Conservation (phyloP, 129 eudicot genomes). For the Pseudognaphalium luteoalbum region DNA sequence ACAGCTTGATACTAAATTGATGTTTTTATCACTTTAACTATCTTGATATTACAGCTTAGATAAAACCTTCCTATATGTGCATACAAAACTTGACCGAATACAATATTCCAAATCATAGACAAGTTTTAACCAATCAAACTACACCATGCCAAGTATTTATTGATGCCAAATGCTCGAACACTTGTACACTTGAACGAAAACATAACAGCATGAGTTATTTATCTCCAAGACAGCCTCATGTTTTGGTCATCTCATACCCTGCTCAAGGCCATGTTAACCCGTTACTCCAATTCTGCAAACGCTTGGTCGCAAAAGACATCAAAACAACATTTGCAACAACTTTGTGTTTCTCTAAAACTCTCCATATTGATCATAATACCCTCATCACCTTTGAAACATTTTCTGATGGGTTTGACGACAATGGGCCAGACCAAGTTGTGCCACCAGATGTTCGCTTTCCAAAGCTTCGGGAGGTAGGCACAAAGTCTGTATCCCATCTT, state of each 20-base stretch:
- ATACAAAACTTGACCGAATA: slow-evolving; percentile 20
- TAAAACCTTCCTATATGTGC: background rate
- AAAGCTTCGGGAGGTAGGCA: slow-evolving; percentile 35
- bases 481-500: slow-evolving; percentile 38
- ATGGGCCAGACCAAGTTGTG: slow-evolving; percentile 23
- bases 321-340: slow-evolving; percentile 50
- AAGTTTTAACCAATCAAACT: background rate
- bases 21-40: background rate
- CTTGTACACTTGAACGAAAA: background rate
- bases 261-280: slow-evolving; percentile 48
- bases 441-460: slow-evolving; percentile 24
- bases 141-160: background rate
- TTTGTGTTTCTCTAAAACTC: slow-evolving; percentile 20
- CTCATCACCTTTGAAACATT: slow-evolving; percentile 41
- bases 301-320: slow-evolving; percentile 36
- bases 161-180: background rate
- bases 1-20: background rate
- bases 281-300: slow-evolving; percentile 43
- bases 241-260: slow-evolving; percentile 33
- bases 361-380: slow-evolving; percentile 16
- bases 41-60: slow-evolving; percentile 6
- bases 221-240: slow-evolving; percentile 24
- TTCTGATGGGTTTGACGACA: slow-evolving; percentile 64
- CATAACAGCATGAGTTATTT: slow-evolving; percentile 17
- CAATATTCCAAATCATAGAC: slow-evolving; percentile 3